A percentile compares a stretch with the other conserved stretches of the same genome.
Evolutionary conservation across 2,329 filamentous ascomycete species (phyloP).

Genomic region (Sphaerulina populicola): DNA sequence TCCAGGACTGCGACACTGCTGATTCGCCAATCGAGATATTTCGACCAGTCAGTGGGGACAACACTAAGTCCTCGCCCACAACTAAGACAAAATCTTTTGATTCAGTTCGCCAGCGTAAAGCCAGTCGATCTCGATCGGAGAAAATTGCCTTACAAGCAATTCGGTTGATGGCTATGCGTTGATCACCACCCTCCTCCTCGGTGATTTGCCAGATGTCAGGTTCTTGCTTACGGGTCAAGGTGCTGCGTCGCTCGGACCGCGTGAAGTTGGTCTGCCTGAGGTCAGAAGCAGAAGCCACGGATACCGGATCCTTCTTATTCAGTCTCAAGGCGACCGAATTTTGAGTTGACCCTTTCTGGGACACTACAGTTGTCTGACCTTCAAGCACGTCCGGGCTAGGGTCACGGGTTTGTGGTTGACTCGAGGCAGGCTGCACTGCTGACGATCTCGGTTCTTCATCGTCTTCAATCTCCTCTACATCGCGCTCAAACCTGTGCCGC

Average conservation of each 20-base stretch:
- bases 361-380: slow-evolving; percentile 2
- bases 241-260: not conserved
- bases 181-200: not conserved
- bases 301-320: not conserved
- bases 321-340: not conserved
- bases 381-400: slow-evolving; percentile 10
- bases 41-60: no score
- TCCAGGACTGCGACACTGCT: not conserved
- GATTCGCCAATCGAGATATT: slow-evolving; percentile 4
- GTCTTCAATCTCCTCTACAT: not conserved
- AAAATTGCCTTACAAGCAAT: slow-evolving; percentile 10
- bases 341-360: not conserved
- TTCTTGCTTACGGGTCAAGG: not conserved
- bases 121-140: not conserved
- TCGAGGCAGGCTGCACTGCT: not conserved
- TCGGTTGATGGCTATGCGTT: not conserved
- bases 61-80: not conserved
- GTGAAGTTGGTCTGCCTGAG: not conserved
- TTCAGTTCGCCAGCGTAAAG: slow-evolving; percentile 10
- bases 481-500: not conserved
- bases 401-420: not conserved
- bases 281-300: not conserved
- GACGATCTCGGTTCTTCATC: not conserved
- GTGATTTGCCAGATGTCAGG: not conserved
- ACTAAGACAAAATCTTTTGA: not conserved